A percentile compares a stretch with the other conserved stretches of the same genome.
These are phyloP conservation scores for Kregervanrija pseudodelftensis DNA, from an alignment of 805 yeast genomes.

Conservation along the genomic window DNA sequence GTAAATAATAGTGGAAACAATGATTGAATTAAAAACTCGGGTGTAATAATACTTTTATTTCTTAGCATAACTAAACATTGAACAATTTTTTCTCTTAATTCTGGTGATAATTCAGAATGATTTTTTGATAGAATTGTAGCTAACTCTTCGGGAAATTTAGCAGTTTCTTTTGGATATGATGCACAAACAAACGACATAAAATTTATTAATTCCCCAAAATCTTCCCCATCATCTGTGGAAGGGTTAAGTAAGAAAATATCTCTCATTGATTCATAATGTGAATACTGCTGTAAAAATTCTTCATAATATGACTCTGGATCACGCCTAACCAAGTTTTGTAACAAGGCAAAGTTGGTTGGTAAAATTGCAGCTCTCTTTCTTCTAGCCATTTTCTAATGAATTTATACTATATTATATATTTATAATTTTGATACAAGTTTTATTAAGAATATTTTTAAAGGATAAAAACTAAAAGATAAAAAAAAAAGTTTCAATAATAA, in stretches of 20 bases:
- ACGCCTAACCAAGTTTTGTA: constrained; percentile 87
- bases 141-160: constrained; percentile 75
- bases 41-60: constrained; percentile 70
- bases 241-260: constrained; percentile 81
- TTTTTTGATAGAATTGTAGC: constrained; percentile 60
- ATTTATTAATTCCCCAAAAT: constrained; percentile 78
- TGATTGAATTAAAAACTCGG: constrained; percentile 79
- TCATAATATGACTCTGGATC: constrained; percentile 93
- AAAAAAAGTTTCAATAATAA: not conserved
- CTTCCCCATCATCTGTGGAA: constrained; percentile 48
- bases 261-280: constrained; percentile 85
- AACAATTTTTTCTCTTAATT: constrained; percentile 83
- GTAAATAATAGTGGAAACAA: constrained; percentile 78
- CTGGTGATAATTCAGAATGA: constrained; percentile 78
- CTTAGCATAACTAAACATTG: constrained; percentile 85
- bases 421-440: not conserved
- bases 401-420: too few relatives aligned
- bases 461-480: not conserved
- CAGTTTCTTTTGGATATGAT: constrained; percentile 86
- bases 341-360: constrained; percentile 84
- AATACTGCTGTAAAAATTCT: constrained; percentile 86
- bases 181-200: constrained; percentile 88
- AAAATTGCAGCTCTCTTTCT: constrained; percentile 86
- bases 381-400: constrained; percentile 54
- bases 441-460: not conserved